Evolutionary conservation across 2,329 filamentous ascomycete species (phyloP), one percentile per base, ranked within the genome.

Genomic region (Gaeumannomyces tritici): DNA sequence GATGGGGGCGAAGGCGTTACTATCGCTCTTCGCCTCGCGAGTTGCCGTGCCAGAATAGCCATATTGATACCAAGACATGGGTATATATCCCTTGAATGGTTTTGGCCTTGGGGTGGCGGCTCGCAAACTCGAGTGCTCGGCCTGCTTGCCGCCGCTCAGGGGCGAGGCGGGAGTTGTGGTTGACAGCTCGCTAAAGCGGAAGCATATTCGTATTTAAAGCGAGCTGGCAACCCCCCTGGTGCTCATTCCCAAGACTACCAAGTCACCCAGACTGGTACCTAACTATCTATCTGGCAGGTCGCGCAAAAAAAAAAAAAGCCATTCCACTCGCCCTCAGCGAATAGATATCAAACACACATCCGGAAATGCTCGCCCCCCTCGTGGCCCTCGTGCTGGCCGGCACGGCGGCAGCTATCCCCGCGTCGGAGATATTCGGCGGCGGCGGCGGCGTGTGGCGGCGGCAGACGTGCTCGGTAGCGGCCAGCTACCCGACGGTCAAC

Each of bases 341-440:
- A n/a, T n/a, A n/a, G n/a, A n/a, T n/a, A 42, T 18, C 12, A 3
- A 42, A 15, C 12, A 42, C 29, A 28, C n/a, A 13, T n/a, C 24
- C 28, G 11, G 51, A 11, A n/a, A 60, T 60, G 58, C 58, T 47
- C 42, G 15, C 54, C 58, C 58, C 24, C n/a, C 21, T 66, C 27
- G 69, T 68, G 27, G 67, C 68, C 57, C 68, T 73, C 61, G 64
- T 71, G 59, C 63, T 69, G 64, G 73, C 75, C 68, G 72, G 74
- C 62, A 69, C 74, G 61, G 73, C 70, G 42, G 67, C 73, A 29
- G 72, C 72, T 54, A 66, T 72, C 42, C 73, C 74, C 12, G 70
- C 70, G 61, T 66, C 65, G 60, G 72, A 74, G 59, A 70, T 78
- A 65, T 74, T 75, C 65, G 35, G 54, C 13, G 59, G 24, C 26